These are phyloP conservation scores for Acacia acuminata DNA, from an alignment of 306 rosid species.

Conservation along the genomic window DNA sequence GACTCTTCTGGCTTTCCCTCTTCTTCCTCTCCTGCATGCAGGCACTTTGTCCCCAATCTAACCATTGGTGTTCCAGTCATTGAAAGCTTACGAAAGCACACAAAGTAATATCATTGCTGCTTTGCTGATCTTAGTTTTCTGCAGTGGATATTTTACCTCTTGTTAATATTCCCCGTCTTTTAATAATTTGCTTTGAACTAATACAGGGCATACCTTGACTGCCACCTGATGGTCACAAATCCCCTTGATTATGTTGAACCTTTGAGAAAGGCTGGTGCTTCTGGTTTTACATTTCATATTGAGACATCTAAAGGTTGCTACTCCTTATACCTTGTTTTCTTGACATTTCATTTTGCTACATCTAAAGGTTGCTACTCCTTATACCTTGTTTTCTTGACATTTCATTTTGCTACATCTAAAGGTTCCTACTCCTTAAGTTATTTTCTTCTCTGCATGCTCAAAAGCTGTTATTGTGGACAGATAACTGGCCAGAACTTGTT, in stretches of 20 bases:
- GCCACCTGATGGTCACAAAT: slow-evolving; percentile 90
- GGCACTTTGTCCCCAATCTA: slow-evolving; percentile 95
- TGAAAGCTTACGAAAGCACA: slow-evolving; percentile 92
- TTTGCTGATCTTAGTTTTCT: not conserved
- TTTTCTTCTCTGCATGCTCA: slow-evolving; percentile 26
- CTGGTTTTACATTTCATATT: slow-evolving; percentile 91
- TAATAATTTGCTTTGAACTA: not conserved
- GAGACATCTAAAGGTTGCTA: slow-evolving; percentile 78
- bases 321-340: slow-evolving; percentile 12
- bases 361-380: slow-evolving; percentile 61
- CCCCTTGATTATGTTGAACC: slow-evolving; percentile 84
- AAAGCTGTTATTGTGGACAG: slow-evolving; percentile 40
- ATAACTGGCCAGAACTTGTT: slow-evolving; percentile 76
- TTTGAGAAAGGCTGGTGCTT: slow-evolving; percentile 89
- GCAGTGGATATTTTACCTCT: not conserved
- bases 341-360: slow-evolving; percentile 83
- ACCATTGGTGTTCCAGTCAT: slow-evolving; percentile 94
- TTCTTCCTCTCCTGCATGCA: slow-evolving; percentile 33
- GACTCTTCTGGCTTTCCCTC: not conserved
- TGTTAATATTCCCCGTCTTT: not conserved
- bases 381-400: slow-evolving; percentile 44
- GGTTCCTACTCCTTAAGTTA: slow-evolving; percentile 42
- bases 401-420: slow-evolving; percentile 83
- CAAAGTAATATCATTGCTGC: slow-evolving; percentile 52
- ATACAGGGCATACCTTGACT: slow-evolving; percentile 89